Evolutionary conservation across 495 filamentous ascomycete genomes (phyloP).

Genomic region (Penicilliopsis zonata): DNA sequence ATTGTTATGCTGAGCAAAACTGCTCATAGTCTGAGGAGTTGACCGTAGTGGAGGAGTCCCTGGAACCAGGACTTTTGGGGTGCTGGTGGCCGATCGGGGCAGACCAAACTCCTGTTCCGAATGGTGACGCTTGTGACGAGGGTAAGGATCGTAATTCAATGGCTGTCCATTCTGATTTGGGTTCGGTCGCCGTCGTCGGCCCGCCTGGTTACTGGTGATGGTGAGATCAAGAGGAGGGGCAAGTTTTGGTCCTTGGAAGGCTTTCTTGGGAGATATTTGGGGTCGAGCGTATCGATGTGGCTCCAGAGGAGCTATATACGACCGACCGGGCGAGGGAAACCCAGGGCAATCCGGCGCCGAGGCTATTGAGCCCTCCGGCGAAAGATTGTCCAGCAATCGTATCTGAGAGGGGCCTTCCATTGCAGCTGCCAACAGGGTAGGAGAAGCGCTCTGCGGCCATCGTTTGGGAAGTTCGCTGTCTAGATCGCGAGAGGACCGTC

Average conservation of each 20-base stretch:
- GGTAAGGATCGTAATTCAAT: conserved; percentile 10
- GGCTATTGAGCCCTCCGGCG: conserved; percentile 10
- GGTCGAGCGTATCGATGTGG: conserved; percentile 5
- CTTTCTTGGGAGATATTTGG: conserved; percentile 9
- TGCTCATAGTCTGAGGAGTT: conserved; percentile 10
- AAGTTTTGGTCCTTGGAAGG: conserved; percentile 22
- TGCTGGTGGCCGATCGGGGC: conserved; percentile 7
- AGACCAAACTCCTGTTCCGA: conserved; percentile 23
- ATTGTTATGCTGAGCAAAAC: conserved; percentile 6
- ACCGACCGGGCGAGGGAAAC: conserved; percentile 1
- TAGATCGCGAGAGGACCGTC: conserved; percentile 57
- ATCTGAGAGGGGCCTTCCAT: background rate
- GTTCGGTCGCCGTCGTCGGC: conserved; percentile 25
- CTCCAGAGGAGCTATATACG: too few species aligned
- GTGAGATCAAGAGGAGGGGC: conserved; percentile 49
- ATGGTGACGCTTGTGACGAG: conserved; percentile 24
- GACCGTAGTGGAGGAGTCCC: conserved; percentile 21
- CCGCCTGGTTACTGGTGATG: conserved; percentile 13
- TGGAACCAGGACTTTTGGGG: conserved; percentile 13
- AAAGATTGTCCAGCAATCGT: conserved; percentile 4
- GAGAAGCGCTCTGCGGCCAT: conserved; percentile 47
- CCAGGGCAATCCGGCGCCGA: conserved; percentile 9
- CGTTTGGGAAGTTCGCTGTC: conserved; percentile 55
- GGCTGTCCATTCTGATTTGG: conserved; percentile 20
- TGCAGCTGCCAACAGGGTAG: conserved; percentile 39